Base-by-base conservation (phyloP, 179 eudicot species). In the Carnegiea gigantea region DNA sequence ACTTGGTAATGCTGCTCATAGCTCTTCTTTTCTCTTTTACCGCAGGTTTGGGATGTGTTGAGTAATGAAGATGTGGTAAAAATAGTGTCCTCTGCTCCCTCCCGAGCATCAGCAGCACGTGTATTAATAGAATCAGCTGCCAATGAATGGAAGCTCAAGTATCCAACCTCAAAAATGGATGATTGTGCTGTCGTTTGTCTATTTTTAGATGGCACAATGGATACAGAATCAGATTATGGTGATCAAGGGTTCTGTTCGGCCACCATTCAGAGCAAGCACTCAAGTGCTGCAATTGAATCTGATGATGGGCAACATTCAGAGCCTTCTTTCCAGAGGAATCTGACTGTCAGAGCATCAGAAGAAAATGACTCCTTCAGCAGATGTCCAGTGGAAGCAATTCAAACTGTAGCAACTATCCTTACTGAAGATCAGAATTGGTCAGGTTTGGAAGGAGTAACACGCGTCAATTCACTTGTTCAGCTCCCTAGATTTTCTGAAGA, bases 141-240 rank as follows among this genome's bases (percentile, higher is more conserved):
- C 2, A 91, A 89, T 2, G 97, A 95, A 83, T 93, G 98, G 97
- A 95, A 93, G 87, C 85, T 91, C 79, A 93, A 95, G 79, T 95
- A 95, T 49, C 98, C 98, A 0, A 95, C 98, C 15, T 95, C 98
- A 43, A 95, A 92, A 86, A 92, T 93, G 95, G 97, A 95, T 51
- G 98, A 95, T 49, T 95, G 97, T 85, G 98, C 98, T 12, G 98
- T 91, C 21, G 94, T 94, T n/a, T 95, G 97, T 85, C 85, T 93
- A 53, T 95, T 92, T 67, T 81, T 95, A 76, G 98, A 95, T 40
- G 97, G 97, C n/a, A 95, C 92, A 82, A 92, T 92, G 95, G 97
- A 92, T 51, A 30, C 88, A 0, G 98, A 91, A 77, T 92, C 93
- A 4, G 97, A 89, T 33, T 83, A 85, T 57, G 90, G 90, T 0